Percentiles rank a stretch among this genome's conserved stretches.
Evolutionary conservation across 2,329 filamentous ascomycete genomes (phyloP).

Genomic region (Penicillium sp.): DNA sequence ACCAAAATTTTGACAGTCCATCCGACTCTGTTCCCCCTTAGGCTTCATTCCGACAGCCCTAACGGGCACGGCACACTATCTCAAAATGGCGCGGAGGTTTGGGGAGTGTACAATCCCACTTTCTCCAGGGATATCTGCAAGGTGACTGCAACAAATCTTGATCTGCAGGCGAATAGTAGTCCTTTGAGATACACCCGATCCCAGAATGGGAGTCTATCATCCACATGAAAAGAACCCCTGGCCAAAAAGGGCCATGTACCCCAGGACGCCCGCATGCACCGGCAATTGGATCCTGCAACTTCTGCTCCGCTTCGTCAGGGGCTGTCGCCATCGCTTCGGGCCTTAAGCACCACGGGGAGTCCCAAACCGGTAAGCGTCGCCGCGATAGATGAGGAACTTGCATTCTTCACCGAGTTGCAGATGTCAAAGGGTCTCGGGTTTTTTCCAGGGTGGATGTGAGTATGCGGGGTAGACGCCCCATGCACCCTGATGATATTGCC

Average conservation of each 20-base stretch:
- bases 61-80: slow-evolving; percentile 8
- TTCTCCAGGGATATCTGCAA: not conserved
- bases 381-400: not conserved
- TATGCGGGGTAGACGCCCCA: not conserved
- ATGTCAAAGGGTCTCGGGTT: not conserved
- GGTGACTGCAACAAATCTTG: no score
- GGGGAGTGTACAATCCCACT: not conserved
- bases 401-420: slow-evolving; percentile 4
- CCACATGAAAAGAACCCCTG: no score
- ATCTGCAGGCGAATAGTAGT: not conserved
- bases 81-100: slow-evolving; percentile 8
- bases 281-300: not conserved
- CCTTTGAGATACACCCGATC: not conserved
- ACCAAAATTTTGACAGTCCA: no score
- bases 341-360: slow-evolving; percentile 4
- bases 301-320: not conserved
- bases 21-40: no score
- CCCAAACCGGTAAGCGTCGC: slow-evolving; percentile 1
- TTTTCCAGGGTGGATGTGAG: not conserved
- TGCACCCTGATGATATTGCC: no score
- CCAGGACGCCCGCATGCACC: not conserved
- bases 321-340: not conserved
- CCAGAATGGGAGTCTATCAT: not conserved
- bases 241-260: no score
- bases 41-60: not conserved